Evolutionary conservation across 2,329 filamentous ascomycete genomes (phyloP).

Genomic region (Colletotrichum euphorbiae): DNA sequence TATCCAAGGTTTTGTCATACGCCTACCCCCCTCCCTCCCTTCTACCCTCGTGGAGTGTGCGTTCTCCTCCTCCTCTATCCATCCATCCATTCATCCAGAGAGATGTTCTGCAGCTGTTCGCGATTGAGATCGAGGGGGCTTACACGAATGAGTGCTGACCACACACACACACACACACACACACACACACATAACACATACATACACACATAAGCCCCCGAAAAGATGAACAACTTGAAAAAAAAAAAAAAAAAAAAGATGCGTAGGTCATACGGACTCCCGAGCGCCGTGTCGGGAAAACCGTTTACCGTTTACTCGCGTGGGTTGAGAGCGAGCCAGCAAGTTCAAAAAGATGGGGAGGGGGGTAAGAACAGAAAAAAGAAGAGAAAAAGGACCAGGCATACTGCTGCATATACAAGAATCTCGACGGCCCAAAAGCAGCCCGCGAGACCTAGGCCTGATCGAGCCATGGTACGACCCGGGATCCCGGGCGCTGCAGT

Average conservation of each 20-base stretch:
- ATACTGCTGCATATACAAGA: not conserved
- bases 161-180: not conserved
- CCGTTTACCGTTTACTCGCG: not conserved
- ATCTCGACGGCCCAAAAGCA: conserved; percentile 12
- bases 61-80: not conserved
- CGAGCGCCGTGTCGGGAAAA: conserved; percentile 1
- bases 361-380: not conserved
- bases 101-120: conserved; percentile 22
- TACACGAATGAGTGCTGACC: not conserved
- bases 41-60: not conserved
- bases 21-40: not conserved
- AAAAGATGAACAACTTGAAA: not conserved
- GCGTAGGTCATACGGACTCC: conserved; percentile 1
- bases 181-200: not conserved
- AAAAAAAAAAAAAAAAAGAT: not conserved
- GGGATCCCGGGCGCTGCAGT: conserved; percentile 42
- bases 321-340: too few species aligned
- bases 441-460: conserved; percentile 23
- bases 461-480: conserved; percentile 38
- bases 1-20: too few species aligned
- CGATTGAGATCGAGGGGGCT: conserved; percentile 10
- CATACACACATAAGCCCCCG: not conserved
- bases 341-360: too few species aligned
- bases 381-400: conserved; percentile 2
- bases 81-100: not conserved